Base-by-base conservation (phyloP, 2,329 filamentous ascomycete genomes). In the Elsinoe australis region DNA sequence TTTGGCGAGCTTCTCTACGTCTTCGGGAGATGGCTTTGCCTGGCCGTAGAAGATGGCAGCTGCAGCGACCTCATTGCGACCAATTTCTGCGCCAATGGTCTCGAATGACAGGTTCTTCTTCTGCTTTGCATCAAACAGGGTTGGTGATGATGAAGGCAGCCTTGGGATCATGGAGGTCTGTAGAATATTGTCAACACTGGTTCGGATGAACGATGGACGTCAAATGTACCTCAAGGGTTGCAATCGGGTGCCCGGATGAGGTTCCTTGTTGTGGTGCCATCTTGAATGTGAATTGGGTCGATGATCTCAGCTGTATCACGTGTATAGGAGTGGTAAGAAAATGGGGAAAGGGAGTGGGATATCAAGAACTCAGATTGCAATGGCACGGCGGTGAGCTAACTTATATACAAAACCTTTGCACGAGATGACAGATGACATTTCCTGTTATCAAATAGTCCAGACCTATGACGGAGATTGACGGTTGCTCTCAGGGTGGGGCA, bases 11-110 rank as follows among this genome's bases (percentile, higher is more conserved):
- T 79, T 82, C 50, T 75, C 65, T 55, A 79, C 73, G 56, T 92
- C 87, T 53, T 85, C 82, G 0, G 76, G 60, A 0, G 81, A 83
- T 1, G 87, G 85, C 58, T 79, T 79, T 4, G 84, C 80, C 64
- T 92, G 87, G 22, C 89, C 89, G 64, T 95, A 95, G 75, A 95
- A 95, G 54, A 95, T 71, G 2, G 88, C 88, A 2, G 89, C 89
- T 3, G 85, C 79, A 32, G 87, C 86, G 33, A 95, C 85, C 68
- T 95, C 85, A 61, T 83, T 80, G 54, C 88, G 84, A 53, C 80
- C 81, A 49, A 95, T 74, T 22, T 80, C 72, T 55, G 80, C 68
- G 45, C 79, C 86, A 59, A 95, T 88, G 34, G 78, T 69, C 63
- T 87, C 85, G 62, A 95, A 95, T 59, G 75, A 85, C 28, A 94